Base-by-base conservation (phyloP, 768 basidiomycete genomes). In the Suillus plorans region DNA sequence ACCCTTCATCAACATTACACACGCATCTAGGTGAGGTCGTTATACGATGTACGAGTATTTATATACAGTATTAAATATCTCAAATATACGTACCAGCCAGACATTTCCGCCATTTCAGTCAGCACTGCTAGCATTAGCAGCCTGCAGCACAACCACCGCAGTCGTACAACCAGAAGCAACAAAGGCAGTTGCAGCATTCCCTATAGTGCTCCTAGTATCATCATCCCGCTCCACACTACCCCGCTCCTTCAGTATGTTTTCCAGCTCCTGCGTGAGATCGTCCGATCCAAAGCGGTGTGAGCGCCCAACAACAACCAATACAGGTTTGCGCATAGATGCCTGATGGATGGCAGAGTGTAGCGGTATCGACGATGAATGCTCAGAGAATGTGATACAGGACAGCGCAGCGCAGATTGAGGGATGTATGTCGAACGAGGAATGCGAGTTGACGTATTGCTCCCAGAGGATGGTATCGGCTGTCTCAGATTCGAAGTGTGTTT, bases 401-500 rank as follows among this genome's bases (percentile, higher is more conserved):
- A 91, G 81, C 16, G 90, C 86, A 0, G 62, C 55, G 5, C 66
- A 71, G 10, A 74, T 6, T 1, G 37, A 66, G 0, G 60, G 49
- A 1, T 55, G 62, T 1, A 57, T 47, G 10, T 68, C 67, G 31
- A 64, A 61, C 16, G 69, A 69, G 16, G 53, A 34, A 28, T 10
- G 34, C 8, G 72, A 63, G 25, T 65, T 67, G 7, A 87, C 80
- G 69, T 86, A 91, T 49, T 83, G 84, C 1, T 83, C 80, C 94
- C 95, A 96, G 25, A 86, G 70, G 37, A 95, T 69, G 70, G 88
- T 86, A 74, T 98, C 96, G 1, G 94, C 94, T 1, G 91, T 91
- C 25, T 90, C 86, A 0, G 92, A 96, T 3, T 84, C 85, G 18
- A 98, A 76, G 8, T 85, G 83, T 12, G 82, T 87, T 70, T 84